Evolutionary conservation across 1,284 basidiomycete genomes (phyloP).

Genomic region (Fomitopsis schrenkii): DNA sequence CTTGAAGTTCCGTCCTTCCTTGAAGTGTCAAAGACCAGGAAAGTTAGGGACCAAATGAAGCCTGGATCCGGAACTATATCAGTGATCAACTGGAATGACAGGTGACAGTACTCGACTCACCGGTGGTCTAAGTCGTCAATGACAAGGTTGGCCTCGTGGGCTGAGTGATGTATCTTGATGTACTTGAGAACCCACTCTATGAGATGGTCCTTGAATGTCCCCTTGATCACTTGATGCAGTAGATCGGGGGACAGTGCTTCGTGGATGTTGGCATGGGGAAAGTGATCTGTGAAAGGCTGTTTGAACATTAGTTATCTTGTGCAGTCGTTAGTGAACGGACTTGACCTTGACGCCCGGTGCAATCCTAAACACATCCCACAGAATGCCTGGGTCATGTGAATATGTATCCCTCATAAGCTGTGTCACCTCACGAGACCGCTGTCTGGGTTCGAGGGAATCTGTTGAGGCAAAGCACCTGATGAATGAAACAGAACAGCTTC

Average conservation of each 20-base stretch:
- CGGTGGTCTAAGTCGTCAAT: slow-evolving; percentile 19
- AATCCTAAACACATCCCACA: slow-evolving; percentile 17
- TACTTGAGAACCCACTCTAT: slow-evolving; percentile 11
- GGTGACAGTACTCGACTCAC: background rate
- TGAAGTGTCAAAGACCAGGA: slow-evolving; percentile 14
- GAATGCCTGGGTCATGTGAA: background rate
- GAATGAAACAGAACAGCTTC: background rate
- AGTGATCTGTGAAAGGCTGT: background rate
- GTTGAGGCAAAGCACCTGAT: background rate
- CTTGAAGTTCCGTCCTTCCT: slow-evolving; percentile 15
- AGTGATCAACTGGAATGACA: background rate
- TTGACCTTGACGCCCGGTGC: slow-evolving; percentile 12
- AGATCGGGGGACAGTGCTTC: background rate
- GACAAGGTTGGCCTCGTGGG: background rate
- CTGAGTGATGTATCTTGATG: background rate
- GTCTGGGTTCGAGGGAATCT: background rate
- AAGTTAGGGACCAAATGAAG: slow-evolving; percentile 11
- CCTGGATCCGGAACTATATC: background rate
- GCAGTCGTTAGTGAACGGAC: background rate
- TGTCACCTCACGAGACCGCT: background rate
- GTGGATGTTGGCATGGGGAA: background rate
- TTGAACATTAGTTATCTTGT: background rate
- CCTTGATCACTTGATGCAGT: slow-evolving; percentile 1
- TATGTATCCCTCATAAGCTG: background rate
- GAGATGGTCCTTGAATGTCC: slow-evolving; percentile 14